These are phyloP conservation scores for Trichoderma erinaceum DNA, from an alignment of 495 filamentous ascomycete species.

Conservation along the genomic window DNA sequence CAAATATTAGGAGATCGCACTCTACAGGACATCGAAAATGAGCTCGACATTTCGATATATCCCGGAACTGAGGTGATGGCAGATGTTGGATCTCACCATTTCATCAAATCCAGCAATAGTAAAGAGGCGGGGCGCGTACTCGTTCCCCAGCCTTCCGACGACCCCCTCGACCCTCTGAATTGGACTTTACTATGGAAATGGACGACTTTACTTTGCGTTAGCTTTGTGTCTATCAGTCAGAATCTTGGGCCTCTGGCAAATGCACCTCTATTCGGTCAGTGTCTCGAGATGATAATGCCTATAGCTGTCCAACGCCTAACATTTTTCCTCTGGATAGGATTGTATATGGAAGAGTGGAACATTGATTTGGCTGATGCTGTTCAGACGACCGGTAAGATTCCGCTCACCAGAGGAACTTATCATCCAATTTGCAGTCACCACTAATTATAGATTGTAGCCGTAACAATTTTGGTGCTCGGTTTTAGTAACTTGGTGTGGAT, in stretches of 20 bases:
- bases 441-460: constrained; percentile 12
- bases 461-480: constrained; percentile 57
- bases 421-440: background rate
- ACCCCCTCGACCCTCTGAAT: constrained; percentile 51
- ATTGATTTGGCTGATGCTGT: constrained; percentile 21
- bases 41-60: constrained; percentile 48
- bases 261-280: constrained; percentile 44
- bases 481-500: constrained; percentile 64
- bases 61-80: constrained; percentile 61
- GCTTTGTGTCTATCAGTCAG: constrained; percentile 44
- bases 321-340: constrained; percentile 18
- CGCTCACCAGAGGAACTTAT: too few species aligned
- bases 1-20: background rate
- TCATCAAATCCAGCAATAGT: constrained; percentile 29
- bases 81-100: constrained; percentile 54
- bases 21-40: constrained; percentile 31
- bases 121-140: constrained; percentile 36
- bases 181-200: constrained; percentile 45
- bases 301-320: background rate
- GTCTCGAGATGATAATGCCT: background rate
- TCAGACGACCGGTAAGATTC: constrained; percentile 34
- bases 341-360: constrained; percentile 43
- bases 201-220: constrained; percentile 36
- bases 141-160: constrained; percentile 49
- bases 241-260: constrained; percentile 52